Conservation (phyloP, 108 stramenopile species). For the Mayamaea pseudoterrestris region DNA sequence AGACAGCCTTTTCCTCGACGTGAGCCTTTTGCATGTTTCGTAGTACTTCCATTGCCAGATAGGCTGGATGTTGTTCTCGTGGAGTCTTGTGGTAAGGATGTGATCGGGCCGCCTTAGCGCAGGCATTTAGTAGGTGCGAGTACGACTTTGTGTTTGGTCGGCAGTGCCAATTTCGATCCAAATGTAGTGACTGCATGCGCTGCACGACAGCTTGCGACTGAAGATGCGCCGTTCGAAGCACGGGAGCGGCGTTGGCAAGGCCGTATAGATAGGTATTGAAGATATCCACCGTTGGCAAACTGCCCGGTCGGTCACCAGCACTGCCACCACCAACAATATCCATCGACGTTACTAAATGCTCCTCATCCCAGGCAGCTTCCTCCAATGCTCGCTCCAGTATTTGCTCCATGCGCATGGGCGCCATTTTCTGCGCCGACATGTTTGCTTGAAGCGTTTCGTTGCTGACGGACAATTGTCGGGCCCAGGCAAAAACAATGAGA, state of each 20-base stretch:
- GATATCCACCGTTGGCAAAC: conserved; percentile 28
- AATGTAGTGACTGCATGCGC: conserved; percentile 14
- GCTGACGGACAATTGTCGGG: too few relatives aligned
- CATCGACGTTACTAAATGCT: too few relatives aligned
- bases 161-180: conserved; percentile 25
- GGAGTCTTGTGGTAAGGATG: too few relatives aligned
- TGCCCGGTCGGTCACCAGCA: conserved; percentile 3
- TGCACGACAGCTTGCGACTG: conserved; percentile 24
- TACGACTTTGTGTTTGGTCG: conserved; percentile 32
- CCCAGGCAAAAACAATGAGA: too few relatives aligned
- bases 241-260: conserved; percentile 14
- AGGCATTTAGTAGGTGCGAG: conserved; percentile 8
- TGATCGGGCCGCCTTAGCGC: conserved; percentile 13
- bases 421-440: too few relatives aligned
- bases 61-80: too few relatives aligned
- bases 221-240: conserved; percentile 12
- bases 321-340: conserved; percentile 23
- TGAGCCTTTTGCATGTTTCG: conserved; percentile 18
- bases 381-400: too few relatives aligned
- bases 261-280: conserved; percentile 38
- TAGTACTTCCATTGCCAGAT: conserved; percentile 22
- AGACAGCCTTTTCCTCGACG: conserved; percentile 16
- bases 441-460: too few relatives aligned
- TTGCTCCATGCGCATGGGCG: too few relatives aligned
- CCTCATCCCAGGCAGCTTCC: too few relatives aligned